Conservation (phyloP, 441 rosid genomes). For the Populus tomentosa region DNA sequence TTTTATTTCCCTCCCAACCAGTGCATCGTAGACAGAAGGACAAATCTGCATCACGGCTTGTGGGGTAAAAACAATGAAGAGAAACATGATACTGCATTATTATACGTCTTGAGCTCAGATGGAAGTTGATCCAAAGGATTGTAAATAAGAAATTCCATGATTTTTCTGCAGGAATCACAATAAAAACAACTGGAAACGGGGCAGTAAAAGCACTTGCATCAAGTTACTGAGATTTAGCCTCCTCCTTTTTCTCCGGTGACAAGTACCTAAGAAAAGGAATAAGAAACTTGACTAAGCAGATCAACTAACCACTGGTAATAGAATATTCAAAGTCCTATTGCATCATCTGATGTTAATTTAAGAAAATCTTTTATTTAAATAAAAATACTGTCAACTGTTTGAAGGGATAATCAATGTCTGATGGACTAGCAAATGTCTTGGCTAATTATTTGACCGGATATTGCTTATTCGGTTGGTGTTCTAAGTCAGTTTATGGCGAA, state of each 20-base stretch:
- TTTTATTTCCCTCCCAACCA: neutral
- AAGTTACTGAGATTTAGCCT: conserved; percentile 25
- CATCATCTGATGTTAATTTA: neutral
- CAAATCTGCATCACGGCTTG: neutral
- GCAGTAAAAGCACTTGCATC: conserved; percentile 3
- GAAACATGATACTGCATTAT: neutral
- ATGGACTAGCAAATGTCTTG: neutral
- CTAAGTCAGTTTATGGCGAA: too few species aligned
- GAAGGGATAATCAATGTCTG: neutral
- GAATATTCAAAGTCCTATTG: neutral
- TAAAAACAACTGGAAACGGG: conserved; percentile 2
- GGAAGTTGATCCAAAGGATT: conserved; percentile 3
- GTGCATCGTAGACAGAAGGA: neutral
- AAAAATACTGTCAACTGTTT: neutral
- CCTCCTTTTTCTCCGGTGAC: conserved; percentile 40
- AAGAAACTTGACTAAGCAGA: neutral
- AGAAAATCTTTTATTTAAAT: neutral
- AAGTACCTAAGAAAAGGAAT: conserved; percentile 34
- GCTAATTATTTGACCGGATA: neutral
- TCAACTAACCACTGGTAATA: neutral
- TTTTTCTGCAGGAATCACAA: conserved; percentile 9
- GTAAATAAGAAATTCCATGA: neutral
- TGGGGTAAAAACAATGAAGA: neutral
- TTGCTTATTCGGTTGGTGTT: too few species aligned
- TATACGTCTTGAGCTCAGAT: neutral